Conservation (phyloP, 768 basidiomycete species). For the Candolleomyces efflorescens region DNA sequence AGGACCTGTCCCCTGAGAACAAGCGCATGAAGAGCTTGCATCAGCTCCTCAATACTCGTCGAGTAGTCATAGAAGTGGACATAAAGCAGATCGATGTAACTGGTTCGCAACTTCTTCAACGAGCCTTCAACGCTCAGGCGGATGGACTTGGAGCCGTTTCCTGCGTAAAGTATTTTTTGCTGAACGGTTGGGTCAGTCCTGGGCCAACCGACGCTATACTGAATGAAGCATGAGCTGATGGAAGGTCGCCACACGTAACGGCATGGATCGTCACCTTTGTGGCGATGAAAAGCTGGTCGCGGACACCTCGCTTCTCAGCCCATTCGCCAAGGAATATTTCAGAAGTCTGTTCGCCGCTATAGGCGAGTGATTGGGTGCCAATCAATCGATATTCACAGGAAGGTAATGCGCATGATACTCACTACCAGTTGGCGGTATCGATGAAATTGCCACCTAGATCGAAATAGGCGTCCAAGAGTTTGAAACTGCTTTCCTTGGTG, state of each 20-base stretch:
- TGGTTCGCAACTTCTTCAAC: slow-evolving; percentile 42
- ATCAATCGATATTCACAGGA: background rate
- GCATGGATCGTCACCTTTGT: slow-evolving; percentile 22
- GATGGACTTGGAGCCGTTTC: slow-evolving; percentile 41
- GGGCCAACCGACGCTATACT: slow-evolving; percentile 23
- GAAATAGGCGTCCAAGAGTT: slow-evolving; percentile 36
- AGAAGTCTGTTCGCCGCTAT: slow-evolving; percentile 45
- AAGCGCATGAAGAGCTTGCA: slow-evolving; percentile 3
- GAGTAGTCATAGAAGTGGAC: slow-evolving; percentile 10
- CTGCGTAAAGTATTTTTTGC: slow-evolving; percentile 28
- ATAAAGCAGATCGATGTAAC: slow-evolving; percentile 37
- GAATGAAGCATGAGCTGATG: background rate
- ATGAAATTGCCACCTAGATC: slow-evolving; percentile 42
- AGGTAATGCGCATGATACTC: background rate
- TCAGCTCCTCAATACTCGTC: slow-evolving; percentile 8
- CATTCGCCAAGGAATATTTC: slow-evolving; percentile 49
- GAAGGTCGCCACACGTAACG: background rate
- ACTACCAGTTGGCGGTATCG: slow-evolving; percentile 42
- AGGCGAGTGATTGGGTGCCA: background rate
- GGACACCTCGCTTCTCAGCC: slow-evolving; percentile 36
- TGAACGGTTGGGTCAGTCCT: slow-evolving; percentile 16
- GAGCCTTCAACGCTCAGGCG: slow-evolving; percentile 33
- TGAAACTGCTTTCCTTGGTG: slow-evolving; percentile 32
- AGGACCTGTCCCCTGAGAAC: slow-evolving; percentile 4
- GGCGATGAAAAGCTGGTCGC: slow-evolving; percentile 43